Evolutionary conservation across 805 yeast genomes (phyloP).

Genomic region (Maudiozyma turicensis): DNA sequence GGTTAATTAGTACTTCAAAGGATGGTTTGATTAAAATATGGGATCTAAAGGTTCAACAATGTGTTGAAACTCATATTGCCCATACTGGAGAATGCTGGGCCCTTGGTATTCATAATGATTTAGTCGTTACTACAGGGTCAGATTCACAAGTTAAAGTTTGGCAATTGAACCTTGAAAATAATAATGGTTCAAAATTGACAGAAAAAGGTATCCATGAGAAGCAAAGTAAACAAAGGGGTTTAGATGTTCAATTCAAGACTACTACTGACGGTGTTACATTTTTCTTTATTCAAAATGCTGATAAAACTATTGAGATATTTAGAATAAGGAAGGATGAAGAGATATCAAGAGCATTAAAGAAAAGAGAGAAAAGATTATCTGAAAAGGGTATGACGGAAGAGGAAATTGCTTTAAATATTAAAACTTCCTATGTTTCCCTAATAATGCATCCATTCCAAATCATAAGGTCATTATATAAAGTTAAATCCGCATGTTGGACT

Average conservation of each 20-base stretch:
- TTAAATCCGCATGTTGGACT: conserved; percentile 63
- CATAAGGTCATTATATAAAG: conserved; percentile 53
- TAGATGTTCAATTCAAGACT: conserved; percentile 41
- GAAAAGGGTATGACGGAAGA: conserved; percentile 59
- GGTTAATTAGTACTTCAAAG: conserved; percentile 67
- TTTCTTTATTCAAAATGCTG: conserved; percentile 69
- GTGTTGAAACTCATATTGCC: conserved; percentile 90
- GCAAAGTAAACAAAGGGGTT: conserved; percentile 65
- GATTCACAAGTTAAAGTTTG: conserved; percentile 80
- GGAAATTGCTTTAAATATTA: conserved; percentile 45
- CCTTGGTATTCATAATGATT: conserved; percentile 39
- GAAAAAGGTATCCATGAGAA: conserved; percentile 65
- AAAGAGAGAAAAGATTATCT: conserved; percentile 65
- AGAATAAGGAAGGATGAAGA: conserved; percentile 70
- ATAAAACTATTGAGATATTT: conserved; percentile 70
- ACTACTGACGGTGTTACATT: conserved; percentile 27
- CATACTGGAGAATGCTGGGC: conserved; percentile 94
- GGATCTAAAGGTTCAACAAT: conserved; percentile 84
- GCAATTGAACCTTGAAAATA: conserved; percentile 49
- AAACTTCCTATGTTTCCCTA: conserved; percentile 42
- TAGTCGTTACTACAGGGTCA: conserved; percentile 64
- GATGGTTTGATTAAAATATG: conserved; percentile 90
- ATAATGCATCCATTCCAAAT: conserved; percentile 59
- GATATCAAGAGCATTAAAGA: conserved; percentile 62
- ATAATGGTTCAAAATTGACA: conserved; percentile 37